These are phyloP conservation scores for Aspergillus fumigatus DNA, from an alignment of 2,329 filamentous ascomycete genomes.

Conservation along the genomic window DNA sequence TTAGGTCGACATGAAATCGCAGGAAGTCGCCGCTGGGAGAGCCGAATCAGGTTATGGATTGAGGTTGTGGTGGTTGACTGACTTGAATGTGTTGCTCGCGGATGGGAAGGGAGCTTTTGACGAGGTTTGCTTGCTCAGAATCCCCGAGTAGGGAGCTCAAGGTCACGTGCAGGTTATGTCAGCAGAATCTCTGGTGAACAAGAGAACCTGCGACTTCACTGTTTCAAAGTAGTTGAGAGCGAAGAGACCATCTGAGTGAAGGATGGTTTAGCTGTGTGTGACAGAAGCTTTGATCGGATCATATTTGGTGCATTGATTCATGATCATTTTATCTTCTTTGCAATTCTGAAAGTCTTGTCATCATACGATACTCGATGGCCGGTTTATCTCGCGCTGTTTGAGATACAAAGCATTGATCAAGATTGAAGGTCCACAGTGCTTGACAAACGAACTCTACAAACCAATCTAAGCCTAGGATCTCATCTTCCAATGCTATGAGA, in stretches of 20 bases:
- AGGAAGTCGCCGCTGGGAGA: not conserved
- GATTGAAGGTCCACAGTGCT: not conserved
- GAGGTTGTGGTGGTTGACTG: slow-evolving; percentile 13
- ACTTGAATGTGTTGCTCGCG: slow-evolving; percentile 11
- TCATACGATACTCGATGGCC: slow-evolving; percentile 8
- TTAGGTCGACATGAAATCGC: slow-evolving; percentile 16
- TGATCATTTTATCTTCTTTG: not conserved
- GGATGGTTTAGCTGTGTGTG: not conserved
- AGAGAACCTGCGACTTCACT: not conserved
- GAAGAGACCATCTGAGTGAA: not conserved
- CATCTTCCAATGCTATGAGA: not conserved
- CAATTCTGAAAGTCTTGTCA: not conserved
- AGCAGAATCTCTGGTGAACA: not conserved
- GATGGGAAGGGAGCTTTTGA: slow-evolving; percentile 19
- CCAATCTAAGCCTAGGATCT: not conserved
- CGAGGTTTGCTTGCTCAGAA: slow-evolving; percentile 18
- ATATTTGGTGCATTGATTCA: not conserved
- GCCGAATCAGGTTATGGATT: slow-evolving; percentile 2
- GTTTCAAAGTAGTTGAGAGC: not conserved
- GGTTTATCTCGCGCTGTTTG: slow-evolving; percentile 5
- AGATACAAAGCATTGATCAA: slow-evolving; percentile 6
- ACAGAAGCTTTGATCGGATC: not conserved
- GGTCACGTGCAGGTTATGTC: slow-evolving; percentile 16
- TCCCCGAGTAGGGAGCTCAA: slow-evolving; percentile 5
- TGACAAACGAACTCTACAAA: not conserved